Conservation (phyloP, 495 filamentous ascomycete species). For the Daldinia decipiens region DNA sequence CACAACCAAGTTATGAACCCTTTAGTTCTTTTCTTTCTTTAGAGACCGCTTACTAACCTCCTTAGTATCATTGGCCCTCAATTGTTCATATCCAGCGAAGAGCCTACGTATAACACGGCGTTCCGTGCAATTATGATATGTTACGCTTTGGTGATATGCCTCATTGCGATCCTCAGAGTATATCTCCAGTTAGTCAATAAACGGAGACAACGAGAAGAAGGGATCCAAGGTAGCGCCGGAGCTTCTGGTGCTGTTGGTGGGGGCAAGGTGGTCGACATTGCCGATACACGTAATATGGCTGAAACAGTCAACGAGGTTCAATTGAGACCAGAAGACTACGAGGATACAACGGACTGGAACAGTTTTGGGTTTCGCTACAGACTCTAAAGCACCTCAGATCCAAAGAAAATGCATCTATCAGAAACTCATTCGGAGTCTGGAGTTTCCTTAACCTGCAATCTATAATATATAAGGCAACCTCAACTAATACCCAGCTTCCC, state of each 20-base stretch:
- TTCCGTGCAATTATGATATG: constrained; percentile 65
- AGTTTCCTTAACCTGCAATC: neutral
- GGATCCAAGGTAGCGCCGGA: constrained; percentile 53
- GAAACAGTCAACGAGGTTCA: constrained; percentile 47
- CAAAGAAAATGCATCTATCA: neutral
- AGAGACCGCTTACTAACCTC: constrained; percentile 3
- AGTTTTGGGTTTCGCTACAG: constrained; percentile 64
- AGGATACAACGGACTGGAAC: constrained; percentile 63
- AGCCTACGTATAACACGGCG: constrained; percentile 54
- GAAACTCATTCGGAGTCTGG: neutral
- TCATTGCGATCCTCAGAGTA: constrained; percentile 53
- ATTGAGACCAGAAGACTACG: constrained; percentile 60
- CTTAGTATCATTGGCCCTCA: constrained; percentile 49
- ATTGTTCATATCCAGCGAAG: constrained; percentile 46
- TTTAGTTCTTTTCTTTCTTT: neutral
- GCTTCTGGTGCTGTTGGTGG: constrained; percentile 57
- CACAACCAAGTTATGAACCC: neutral
- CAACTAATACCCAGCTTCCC: neutral
- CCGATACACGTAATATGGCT: constrained; percentile 48
- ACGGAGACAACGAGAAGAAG: constrained; percentile 53
- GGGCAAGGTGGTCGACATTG: constrained; percentile 51
- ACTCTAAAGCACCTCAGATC: constrained; percentile 21
- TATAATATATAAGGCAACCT: neutral
- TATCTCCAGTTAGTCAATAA: constrained; percentile 58
- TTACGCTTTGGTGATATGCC: constrained; percentile 56